A percentile compares a stretch with the other conserved stretches of the same genome.
phyloP scores from a whole-genome alignment of 495 filamentous ascomycete species.

The Aspergillus olivimuriae region DNA sequence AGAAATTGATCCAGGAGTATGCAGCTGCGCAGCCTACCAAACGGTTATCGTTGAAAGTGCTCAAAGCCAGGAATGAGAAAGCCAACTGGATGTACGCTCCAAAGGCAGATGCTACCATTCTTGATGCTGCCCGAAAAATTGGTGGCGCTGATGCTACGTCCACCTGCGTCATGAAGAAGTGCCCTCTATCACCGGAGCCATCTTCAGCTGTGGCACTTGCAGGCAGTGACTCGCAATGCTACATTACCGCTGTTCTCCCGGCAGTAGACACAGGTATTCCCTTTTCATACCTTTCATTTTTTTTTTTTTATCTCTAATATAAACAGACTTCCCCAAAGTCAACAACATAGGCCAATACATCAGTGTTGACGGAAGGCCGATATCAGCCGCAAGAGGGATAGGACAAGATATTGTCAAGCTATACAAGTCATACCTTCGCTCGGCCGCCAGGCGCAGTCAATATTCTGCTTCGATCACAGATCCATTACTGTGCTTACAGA shows the following conservation, averaged over 20 bases:
- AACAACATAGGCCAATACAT: constrained; percentile 56
- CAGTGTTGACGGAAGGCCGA: constrained; percentile 71
- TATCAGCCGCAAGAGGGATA: constrained; percentile 57
- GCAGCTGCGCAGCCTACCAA: constrained; percentile 62
- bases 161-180: constrained; percentile 40
- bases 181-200: constrained; percentile 15
- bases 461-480: constrained; percentile 35
- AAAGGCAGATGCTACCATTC: constrained; percentile 41
- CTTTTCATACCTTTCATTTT: constrained; percentile 17
- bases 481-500: constrained; percentile 69
- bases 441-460: constrained; percentile 19
- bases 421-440: constrained; percentile 54
- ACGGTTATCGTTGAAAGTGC: constrained; percentile 60
- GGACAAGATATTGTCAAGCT: constrained; percentile 57
- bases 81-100: constrained; percentile 70
- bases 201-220: constrained; percentile 1
- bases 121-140: constrained; percentile 63
- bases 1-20: constrained; percentile 65
- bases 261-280: constrained; percentile 46
- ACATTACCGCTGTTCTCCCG: constrained; percentile 50
- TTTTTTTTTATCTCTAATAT: constrained; percentile 7
- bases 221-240: neutral
- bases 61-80: constrained; percentile 55
- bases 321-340: constrained; percentile 45
- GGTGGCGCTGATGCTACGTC: constrained; percentile 60